Conservation (phyloP, 169 alveolate species). For the Sarcocystis neurona region DNA sequence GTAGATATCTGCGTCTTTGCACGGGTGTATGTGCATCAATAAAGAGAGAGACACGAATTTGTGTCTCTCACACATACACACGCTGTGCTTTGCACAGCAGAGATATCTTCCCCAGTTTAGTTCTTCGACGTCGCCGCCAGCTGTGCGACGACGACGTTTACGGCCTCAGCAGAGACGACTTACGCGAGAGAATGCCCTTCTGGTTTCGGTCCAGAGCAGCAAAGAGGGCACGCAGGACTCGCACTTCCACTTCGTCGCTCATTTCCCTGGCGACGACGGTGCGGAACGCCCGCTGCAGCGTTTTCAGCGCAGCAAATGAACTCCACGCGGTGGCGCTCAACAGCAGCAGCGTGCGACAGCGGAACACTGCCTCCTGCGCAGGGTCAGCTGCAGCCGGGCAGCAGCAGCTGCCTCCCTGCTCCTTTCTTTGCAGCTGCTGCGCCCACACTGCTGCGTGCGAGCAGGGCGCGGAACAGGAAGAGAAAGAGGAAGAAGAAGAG, state of each 20-base stretch:
- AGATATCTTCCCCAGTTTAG: too few relatives aligned
- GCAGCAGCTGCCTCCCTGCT: too few relatives aligned
- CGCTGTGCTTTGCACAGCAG: too few relatives aligned
- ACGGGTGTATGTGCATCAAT: too few relatives aligned
- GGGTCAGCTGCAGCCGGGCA: conserved; percentile 42
- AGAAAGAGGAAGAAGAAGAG: background rate
- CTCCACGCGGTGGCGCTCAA: conserved; percentile 58
- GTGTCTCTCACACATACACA: too few relatives aligned
- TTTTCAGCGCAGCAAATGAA: conserved; percentile 46
- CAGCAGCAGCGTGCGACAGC: conserved; percentile 46
- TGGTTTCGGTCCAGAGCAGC: conserved; percentile 56
- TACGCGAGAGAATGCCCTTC: conserved; percentile 42
- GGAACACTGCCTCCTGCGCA: conserved; percentile 49
- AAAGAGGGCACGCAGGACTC: conserved; percentile 53
- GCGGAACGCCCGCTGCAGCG: conserved; percentile 60
- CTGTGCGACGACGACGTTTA: too few relatives aligned
- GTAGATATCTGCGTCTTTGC: too few relatives aligned
- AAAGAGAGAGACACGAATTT: too few relatives aligned
- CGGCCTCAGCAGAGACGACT: too few relatives aligned
- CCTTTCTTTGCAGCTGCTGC: background rate
- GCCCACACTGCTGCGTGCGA: background rate
- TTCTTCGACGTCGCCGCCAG: too few relatives aligned
- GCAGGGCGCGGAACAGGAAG: background rate
- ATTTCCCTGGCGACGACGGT: conserved; percentile 56
- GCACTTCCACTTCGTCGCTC: conserved; percentile 46